Percentiles rank a stretch among this genome's conserved stretches.
Evolutionary conservation across 2,329 filamentous ascomycete species (phyloP).

Genomic region (Lasiodiplodia sp.): DNA sequence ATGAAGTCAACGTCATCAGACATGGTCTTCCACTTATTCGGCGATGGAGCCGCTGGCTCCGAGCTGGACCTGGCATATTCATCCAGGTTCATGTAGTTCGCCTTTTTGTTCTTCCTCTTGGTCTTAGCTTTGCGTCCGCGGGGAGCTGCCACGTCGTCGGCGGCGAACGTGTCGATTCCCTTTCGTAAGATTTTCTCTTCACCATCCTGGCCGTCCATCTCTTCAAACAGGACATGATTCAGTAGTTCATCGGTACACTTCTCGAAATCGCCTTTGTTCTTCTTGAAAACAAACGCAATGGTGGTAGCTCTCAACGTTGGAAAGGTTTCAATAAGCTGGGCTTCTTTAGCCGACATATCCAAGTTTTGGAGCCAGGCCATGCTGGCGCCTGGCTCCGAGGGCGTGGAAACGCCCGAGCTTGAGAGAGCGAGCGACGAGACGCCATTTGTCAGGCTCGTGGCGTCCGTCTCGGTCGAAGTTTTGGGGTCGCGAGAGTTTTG

Average conservation of each 20-base stretch:
- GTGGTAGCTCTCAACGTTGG: slow-evolving; percentile 71
- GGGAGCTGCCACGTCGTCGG: slow-evolving; percentile 58
- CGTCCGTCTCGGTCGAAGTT: slow-evolving; percentile 57
- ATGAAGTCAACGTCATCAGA: slow-evolving; percentile 68
- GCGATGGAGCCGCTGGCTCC: slow-evolving; percentile 33
- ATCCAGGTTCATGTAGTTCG: slow-evolving; percentile 40
- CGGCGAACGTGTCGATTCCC: slow-evolving; percentile 82
- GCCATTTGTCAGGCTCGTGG: slow-evolving; percentile 58
- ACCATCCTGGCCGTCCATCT: slow-evolving; percentile 62
- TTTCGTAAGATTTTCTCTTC: slow-evolving; percentile 61
- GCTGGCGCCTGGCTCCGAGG: slow-evolving; percentile 3
- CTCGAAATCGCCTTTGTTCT: slow-evolving; percentile 71
- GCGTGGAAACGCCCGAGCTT: slow-evolving; percentile 22
- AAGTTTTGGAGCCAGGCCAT: slow-evolving; percentile 44
- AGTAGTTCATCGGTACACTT: slow-evolving; percentile 80
- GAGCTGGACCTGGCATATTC: slow-evolving; percentile 36
- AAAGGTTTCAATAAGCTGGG: slow-evolving; percentile 74
- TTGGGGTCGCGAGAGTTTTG: slow-evolving; percentile 30
- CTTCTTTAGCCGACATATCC: slow-evolving; percentile 63
- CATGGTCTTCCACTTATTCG: slow-evolving; percentile 66
- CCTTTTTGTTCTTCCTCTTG: slow-evolving; percentile 51
- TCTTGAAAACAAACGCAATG: slow-evolving; percentile 71
- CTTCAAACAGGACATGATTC: slow-evolving; percentile 78
- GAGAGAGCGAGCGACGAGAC: slow-evolving; percentile 49
- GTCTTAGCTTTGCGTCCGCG: slow-evolving; percentile 53